Evolutionary conservation across 2,329 filamentous ascomycete genomes (phyloP), one percentile per base, ranked within the genome.

Genomic region (Neonectria neomacrospora): DNA sequence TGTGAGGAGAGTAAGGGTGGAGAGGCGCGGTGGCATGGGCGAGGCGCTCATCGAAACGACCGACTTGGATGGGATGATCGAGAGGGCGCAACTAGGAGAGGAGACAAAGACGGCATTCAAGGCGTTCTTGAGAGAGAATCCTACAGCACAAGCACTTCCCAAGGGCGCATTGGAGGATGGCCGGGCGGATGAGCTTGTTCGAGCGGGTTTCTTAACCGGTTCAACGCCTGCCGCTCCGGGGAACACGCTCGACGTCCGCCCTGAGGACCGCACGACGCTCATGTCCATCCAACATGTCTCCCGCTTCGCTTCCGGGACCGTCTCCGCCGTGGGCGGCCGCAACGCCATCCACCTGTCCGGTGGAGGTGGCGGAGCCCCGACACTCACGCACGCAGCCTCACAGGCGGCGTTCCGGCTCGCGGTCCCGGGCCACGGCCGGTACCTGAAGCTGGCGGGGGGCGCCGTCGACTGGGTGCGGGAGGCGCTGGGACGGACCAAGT

Each of bases 321-420:
- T 91, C 2, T 89, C 83, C 7, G 90, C 91, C 1, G 87, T 93
- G 1, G 91, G 91, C 1, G 91, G 91, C 5, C 78, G 81, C n/a
- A 86, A 86, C 20, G 90, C 87, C 2, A 80, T 92, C 5, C 86
- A 90, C 72, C 84, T 83, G 52, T 86, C 84, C 2, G 90, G 90
- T 16, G 91, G 90, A 7, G 75, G 80, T 9, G 82, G 83, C 56
- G 82, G 76, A 71, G 73, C 73, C 26, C 71, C 71, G 32, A 70
- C 71, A 23, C 69, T 76, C 22, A 73, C 75, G n/a, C 70, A 65
- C 22, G 67, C 72, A 23, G 58, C 37, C 3, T 60, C 58, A 4
- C 60, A 57, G n/a, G 64, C 66, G 45, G 61, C 60, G 45, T 81
- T 86, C 74, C 85, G 83, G 58, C 81, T 93, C 45, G 86, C 90